Evolutionary conservation across 2,329 filamentous ascomycete species (phyloP).

Genomic region (Rugonectria rugulosa): DNA sequence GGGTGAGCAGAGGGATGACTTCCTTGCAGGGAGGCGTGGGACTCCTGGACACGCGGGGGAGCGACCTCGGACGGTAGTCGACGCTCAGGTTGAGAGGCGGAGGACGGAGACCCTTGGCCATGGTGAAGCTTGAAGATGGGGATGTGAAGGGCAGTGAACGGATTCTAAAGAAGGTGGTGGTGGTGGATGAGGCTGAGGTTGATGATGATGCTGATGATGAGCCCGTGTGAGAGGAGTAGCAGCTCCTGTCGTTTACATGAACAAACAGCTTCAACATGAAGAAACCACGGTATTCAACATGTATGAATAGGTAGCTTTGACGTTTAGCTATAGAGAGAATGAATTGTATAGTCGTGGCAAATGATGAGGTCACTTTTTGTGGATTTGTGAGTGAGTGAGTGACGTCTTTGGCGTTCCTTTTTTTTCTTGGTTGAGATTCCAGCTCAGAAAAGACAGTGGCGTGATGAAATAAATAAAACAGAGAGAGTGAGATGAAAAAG

Average conservation of each 20-base stretch:
- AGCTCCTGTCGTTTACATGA: constrained; percentile 12
- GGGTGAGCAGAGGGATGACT: constrained; percentile 33
- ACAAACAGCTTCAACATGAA: constrained; percentile 24
- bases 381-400: neutral
- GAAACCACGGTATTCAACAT: neutral
- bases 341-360: neutral
- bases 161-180: constrained; percentile 5
- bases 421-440: neutral
- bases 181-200: constrained; percentile 18
- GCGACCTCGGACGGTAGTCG: constrained; percentile 32
- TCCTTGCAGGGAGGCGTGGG: constrained; percentile 30
- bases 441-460: constrained; percentile 10
- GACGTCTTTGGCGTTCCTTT: neutral
- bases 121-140: constrained; percentile 19
- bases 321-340: neutral
- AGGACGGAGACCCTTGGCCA: constrained; percentile 42
- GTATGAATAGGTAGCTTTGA: neutral
- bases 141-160: neutral
- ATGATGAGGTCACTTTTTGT: neutral
- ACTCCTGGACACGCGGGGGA: constrained; percentile 34
- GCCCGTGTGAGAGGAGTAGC: constrained; percentile 16
- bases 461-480: neutral
- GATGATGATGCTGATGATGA: neutral
- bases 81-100: constrained; percentile 45
- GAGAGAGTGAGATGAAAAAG: neutral